Evolutionary conservation across 2,329 filamentous ascomycete genomes (phyloP).

Genomic region (Sphaerulina vaccinii): DNA sequence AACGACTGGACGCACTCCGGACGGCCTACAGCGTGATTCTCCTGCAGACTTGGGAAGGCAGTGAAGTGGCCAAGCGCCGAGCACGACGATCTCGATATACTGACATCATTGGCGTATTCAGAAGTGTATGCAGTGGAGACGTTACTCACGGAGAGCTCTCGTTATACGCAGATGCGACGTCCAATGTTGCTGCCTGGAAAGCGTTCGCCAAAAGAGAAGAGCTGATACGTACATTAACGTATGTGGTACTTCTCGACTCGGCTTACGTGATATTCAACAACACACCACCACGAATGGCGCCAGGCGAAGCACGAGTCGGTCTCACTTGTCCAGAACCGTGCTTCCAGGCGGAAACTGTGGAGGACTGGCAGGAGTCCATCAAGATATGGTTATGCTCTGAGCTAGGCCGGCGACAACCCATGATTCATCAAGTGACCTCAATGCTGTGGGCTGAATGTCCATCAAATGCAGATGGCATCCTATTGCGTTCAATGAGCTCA

Average conservation of each 20-base stretch:
- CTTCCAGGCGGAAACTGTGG: conserved; percentile 4
- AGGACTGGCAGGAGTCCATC: neutral
- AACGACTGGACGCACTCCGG: conserved; percentile 4
- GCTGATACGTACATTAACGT: conserved; percentile 8
- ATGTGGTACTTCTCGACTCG: conserved; percentile 7
- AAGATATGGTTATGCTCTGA: neutral
- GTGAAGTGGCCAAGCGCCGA: conserved; percentile 1
- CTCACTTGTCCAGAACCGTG: conserved; percentile 6
- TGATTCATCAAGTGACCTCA: conserved; percentile 1
- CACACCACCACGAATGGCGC: conserved; percentile 8
- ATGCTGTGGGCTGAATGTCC: conserved; percentile 2
- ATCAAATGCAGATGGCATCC: neutral
- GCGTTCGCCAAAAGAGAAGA: conserved; percentile 1
- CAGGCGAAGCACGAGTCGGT: neutral
- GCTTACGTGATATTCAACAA: conserved; percentile 13
- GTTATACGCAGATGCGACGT: conserved; percentile 3
- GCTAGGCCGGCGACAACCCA: neutral
- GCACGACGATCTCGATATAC: conserved; percentile 6
- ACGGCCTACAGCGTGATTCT: conserved; percentile 1
- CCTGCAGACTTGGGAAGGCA: conserved; percentile 11
- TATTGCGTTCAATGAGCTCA: conserved; percentile 1
- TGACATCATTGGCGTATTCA: conserved; percentile 5
- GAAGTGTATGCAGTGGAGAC: conserved; percentile 5
- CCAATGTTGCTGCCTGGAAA: neutral
- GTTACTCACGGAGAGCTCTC: neutral